Conservation (phyloP, 164 flowering plant genomes). For the Vitis rotundifolia region DNA sequence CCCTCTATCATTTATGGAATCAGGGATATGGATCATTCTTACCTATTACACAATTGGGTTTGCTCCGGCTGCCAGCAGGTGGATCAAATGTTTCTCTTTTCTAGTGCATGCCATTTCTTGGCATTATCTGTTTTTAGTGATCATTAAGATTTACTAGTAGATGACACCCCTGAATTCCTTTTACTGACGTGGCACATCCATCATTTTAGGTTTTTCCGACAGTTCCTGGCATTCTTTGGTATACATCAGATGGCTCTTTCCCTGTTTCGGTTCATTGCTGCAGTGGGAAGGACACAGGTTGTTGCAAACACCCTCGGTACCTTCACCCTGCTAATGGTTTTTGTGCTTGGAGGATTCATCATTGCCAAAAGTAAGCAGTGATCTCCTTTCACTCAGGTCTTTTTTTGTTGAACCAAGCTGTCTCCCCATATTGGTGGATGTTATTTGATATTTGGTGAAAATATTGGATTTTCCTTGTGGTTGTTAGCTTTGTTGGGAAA, state of each 20-base stretch:
- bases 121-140: neutral
- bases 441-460: no score
- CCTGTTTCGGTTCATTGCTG: constrained; percentile 62
- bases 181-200: no score
- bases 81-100: neutral
- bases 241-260: constrained; percentile 62
- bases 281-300: constrained; percentile 58
- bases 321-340: constrained; percentile 41
- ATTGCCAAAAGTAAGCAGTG: constrained; percentile 42
- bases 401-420: neutral
- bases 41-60: constrained; percentile 69
- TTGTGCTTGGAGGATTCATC: constrained; percentile 61
- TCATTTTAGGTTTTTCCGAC: constrained; percentile 52
- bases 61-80: constrained; percentile 64
- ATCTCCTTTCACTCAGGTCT: neutral
- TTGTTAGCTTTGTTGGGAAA: no score
- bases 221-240: constrained; percentile 49
- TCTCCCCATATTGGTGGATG: no score
- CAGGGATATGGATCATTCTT: constrained; percentile 53
- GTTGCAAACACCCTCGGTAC: constrained; percentile 46
- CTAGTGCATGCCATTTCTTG: neutral
- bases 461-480: no score
- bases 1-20: constrained; percentile 61
- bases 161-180: neutral
- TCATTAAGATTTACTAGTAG: neutral